These are phyloP conservation scores for Periconia digitata DNA, from an alignment of 2,329 filamentous ascomycete species.

Conservation along the genomic window DNA sequence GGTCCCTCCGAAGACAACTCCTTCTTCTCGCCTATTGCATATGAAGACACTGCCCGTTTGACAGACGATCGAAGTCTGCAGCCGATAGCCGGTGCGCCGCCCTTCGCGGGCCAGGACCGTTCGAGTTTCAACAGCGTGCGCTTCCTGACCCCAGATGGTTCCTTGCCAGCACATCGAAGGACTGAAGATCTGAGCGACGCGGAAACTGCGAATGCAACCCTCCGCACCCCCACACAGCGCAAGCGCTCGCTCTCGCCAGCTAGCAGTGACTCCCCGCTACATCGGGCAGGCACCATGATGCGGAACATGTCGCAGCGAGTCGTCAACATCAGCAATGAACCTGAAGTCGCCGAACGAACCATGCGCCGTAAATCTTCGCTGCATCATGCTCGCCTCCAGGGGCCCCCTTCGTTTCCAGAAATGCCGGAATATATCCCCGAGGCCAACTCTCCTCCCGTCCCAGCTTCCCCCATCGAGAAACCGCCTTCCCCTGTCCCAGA, in stretches of 20 bases:
- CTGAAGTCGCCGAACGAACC: constrained; percentile 75
- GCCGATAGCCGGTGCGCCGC: constrained; percentile 54
- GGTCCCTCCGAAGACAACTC: constrained; percentile 55
- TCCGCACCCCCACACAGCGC: constrained; percentile 46
- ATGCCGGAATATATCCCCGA: constrained; percentile 55
- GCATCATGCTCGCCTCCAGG: constrained; percentile 56
- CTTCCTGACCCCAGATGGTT: constrained; percentile 50
- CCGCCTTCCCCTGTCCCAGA: constrained; percentile 35
- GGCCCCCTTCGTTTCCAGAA: constrained; percentile 53
- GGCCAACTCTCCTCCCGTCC: constrained; percentile 33
- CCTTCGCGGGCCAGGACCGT: constrained; percentile 50
- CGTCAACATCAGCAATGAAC: constrained; percentile 94
- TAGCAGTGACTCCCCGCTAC: constrained; percentile 49
- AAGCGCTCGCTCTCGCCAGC: constrained; percentile 51
- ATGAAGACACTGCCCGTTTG: constrained; percentile 62
- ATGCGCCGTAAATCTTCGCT: constrained; percentile 63
- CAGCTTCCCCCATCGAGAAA: constrained; percentile 40
- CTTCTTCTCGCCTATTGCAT: constrained; percentile 55
- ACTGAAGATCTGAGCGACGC: constrained; percentile 63
- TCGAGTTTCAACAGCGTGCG: constrained; percentile 57
- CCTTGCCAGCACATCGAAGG: constrained; percentile 47
- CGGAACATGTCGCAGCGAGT: constrained; percentile 91
- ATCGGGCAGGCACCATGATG: constrained; percentile 54
- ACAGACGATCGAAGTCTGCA: constrained; percentile 60
- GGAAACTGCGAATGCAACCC: constrained; percentile 52